A percentile compares a stretch with the other conserved stretches of the same genome.
These are phyloP conservation scores for Talaromyces liani DNA, from an alignment of 495 filamentous ascomycete species.

Conservation along the genomic window DNA sequence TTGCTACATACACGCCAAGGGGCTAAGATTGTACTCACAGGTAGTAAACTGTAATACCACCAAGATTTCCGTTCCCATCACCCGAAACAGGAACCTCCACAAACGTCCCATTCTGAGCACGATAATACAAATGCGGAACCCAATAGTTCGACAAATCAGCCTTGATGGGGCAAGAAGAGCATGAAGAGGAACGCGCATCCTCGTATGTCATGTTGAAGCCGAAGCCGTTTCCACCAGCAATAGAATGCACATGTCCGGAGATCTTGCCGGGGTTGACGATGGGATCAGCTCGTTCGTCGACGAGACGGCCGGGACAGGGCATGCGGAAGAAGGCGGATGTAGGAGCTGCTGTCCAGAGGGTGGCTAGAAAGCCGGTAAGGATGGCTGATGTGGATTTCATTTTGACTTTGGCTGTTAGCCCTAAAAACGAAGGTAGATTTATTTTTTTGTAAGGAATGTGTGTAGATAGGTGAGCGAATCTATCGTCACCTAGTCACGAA, in stretches of 20 bases:
- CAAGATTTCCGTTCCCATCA: constrained; percentile 11
- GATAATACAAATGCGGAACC: constrained; percentile 63
- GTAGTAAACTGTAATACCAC: constrained; percentile 59
- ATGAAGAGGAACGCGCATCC: constrained; percentile 49
- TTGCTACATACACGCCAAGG: not conserved
- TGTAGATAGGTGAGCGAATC: not conserved
- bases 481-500: not conserved
- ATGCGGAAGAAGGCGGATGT: constrained; percentile 8
- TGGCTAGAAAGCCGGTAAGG: constrained; percentile 1
- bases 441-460: not conserved
- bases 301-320: constrained; percentile 9
- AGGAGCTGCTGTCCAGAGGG: not conserved
- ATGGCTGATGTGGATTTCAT: not conserved
- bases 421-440: not conserved
- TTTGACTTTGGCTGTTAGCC: not conserved
- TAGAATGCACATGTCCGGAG: constrained; percentile 64
- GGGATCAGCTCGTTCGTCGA: constrained; percentile 47
- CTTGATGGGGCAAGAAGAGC: constrained; percentile 58
- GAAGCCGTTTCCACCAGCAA: constrained; percentile 71
- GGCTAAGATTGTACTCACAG: constrained; percentile 36
- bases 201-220: constrained; percentile 53
- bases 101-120: constrained; percentile 56
- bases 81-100: constrained; percentile 14
- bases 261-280: constrained; percentile 51
- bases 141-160: constrained; percentile 74